Base-by-base conservation (phyloP, 2,329 filamentous ascomycete genomes). In the Chaetomiaceae sp. region DNA sequence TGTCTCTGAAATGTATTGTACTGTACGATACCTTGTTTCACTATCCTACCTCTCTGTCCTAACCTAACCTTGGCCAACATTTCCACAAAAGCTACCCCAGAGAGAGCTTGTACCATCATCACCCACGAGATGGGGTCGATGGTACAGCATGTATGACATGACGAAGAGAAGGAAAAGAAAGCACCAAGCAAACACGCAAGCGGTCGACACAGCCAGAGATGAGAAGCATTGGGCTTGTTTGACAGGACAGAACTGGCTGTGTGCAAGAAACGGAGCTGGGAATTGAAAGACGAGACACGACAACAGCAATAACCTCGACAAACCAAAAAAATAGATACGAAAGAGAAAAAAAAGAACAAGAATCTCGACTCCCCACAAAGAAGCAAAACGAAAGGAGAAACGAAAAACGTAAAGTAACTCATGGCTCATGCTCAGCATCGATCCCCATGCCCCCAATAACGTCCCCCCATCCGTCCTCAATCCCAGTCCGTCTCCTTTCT, bases 381-480 rank as follows among this genome's bases (percentile, higher is more conserved):
- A n/a, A n/a, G n/a, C n/a, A n/a, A n/a, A n/a, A n/a, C n/a, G n/a
- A n/a, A n/a, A n/a, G n/a, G n/a, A n/a, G n/a, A n/a, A n/a, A n/a
- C n/a, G 17, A 33, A 37, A 39, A 48, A 44, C 44, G 19, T 35
- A 52, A 20, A 50, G 38, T 19, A 49, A 48, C 46, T 48, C 49
- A 52, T 55, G 19, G 33, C 45, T 51, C 50, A 48, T 53, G 16
- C 33, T n/a, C 37, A 40, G n/a, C n/a, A 3, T 50, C 45, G 19
- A 48, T 31, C 46, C 43, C 49, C 49, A 42, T 53, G 21, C 42
- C 20, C 38, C n/a, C n/a, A n/a, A 30, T 33, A 6, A 27, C 21
- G 9, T 23, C n/a, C 27, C 34, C 33, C 31, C 31, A 38, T 46
- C 35, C 13, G 10, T 37, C 23, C 16, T 8, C 35, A 38, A 9